Evolutionary conservation across 495 filamentous ascomycete genomes (phyloP), one percentile per base, ranked within the genome.

Genomic region (Letharia columbiana): DNA sequence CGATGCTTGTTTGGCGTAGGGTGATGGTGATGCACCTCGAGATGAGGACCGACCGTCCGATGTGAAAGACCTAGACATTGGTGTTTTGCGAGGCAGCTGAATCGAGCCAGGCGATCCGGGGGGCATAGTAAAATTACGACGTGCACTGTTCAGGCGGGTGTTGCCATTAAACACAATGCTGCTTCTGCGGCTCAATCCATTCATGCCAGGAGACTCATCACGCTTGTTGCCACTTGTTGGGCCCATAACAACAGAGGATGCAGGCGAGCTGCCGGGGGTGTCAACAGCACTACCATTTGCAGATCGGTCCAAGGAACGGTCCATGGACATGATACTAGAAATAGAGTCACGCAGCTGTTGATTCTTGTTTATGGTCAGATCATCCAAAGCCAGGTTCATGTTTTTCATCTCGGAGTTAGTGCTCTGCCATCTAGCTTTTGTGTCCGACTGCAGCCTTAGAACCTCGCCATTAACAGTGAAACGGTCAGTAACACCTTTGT

Each of bases 401-500:
- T 91, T 87, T 45, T 77, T 81, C 76, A 94, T 91, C 64, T 89
- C 83, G 11, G 84, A 82, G 68, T 90, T 90, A 60, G 96, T 78
- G 7, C 86, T 84, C 67, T 87, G 83, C 82, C 91, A 92, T 69
- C 87, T 88, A 9, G 84, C 82, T 65, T 87, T 84, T 82, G 96
- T 89, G 71, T 96, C 91, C 11, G 83, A 81, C 70, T 96, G 85
- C 39, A 98, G 78, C 20, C 90, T 83, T 39, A 96, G 73, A 66
- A 96, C 92, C 77, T 98, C 94, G 39, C 94, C 92, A 70, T 98
- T 97, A 57, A 98, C 90, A 3, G 93, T 97, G 47, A 95, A 77
- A 18, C 94, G 86, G 69, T 97, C 91, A 70, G 88, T 89, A 67
- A 97, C 87, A 28, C 92, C 94, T 72, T 91, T 93, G 67, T 94